A percentile compares a stretch with the other conserved stretches of the same genome.
Evolutionary conservation across 495 filamentous ascomycete species (phyloP).

Genomic region (Penicillium roqueforti): DNA sequence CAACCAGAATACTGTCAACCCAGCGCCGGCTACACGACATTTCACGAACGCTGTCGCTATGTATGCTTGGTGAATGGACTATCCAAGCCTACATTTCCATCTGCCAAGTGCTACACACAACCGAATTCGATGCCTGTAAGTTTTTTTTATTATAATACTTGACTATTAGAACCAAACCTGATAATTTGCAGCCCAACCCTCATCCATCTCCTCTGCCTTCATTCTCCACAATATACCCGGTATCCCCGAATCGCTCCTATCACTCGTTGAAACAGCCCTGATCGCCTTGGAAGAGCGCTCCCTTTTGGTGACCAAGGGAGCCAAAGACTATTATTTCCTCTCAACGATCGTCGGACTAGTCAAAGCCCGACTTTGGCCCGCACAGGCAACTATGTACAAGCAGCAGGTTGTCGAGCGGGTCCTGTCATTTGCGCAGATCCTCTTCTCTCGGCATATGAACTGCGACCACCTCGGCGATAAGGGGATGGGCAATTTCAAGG

Average conservation of each 20-base stretch:
- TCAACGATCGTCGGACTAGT: conserved; percentile 40
- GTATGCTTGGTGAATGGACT: conserved; percentile 40
- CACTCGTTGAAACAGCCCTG: conserved; percentile 36
- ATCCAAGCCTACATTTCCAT: conserved; percentile 38
- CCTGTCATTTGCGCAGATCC: conserved; percentile 34
- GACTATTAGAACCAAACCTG: background rate
- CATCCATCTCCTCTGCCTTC: conserved; percentile 14
- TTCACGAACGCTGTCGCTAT: conserved; percentile 35
- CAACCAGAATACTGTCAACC: conserved; percentile 37
- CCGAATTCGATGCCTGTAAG: conserved; percentile 12
- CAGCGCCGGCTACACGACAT: conserved; percentile 35
- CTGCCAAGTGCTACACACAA: conserved; percentile 35
- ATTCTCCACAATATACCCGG: conserved; percentile 33
- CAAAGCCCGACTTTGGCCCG: conserved; percentile 38
- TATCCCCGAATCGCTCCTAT: conserved; percentile 34
- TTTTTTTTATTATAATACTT: background rate
- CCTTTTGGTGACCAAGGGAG: conserved; percentile 38
- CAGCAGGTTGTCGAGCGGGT: conserved; percentile 41
- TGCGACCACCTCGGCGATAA: conserved; percentile 36
- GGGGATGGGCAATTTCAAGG: conserved; percentile 34
- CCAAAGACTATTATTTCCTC: conserved; percentile 46
- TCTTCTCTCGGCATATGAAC: conserved; percentile 35
- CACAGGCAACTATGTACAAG: conserved; percentile 35
- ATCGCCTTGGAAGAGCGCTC: conserved; percentile 33
- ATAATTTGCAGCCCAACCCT: conserved; percentile 5